Base-by-base conservation (phyloP, 495 filamentous ascomycete genomes). In the Cladorrhinum samala region DNA sequence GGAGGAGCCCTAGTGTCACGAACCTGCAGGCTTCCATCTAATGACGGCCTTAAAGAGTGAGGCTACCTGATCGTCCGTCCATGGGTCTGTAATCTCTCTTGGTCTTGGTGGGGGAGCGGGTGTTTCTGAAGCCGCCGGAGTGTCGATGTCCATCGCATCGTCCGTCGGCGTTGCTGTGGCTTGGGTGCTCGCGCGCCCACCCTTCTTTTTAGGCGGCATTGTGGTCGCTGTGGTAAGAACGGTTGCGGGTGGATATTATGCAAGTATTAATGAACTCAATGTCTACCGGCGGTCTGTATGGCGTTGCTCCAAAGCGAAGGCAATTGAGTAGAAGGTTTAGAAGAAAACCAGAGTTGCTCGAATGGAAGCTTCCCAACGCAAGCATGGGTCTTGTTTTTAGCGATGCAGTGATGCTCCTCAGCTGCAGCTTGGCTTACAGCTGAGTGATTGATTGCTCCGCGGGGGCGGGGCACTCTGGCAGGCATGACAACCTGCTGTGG, bases 11-110 rank as follows among this genome's bases (percentile, higher is more conserved):
- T 1, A 38, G 38, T 16, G 7, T 20, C 42, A 55, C 75, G 76
- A 65, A 91, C 92, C 93, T 55, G 91, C 90, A 38, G 93, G 93
- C 64, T 98, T 98, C 84, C 89, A 94, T 65, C 83, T 80, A 44
- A 97, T 89, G 39, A 84, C 77, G 38, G 83, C 88, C 64, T 96
- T 96, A 72, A 96, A 88, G 2, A 98, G 73, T 3, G 85, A 87
- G 2, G 88, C 89, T 57, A 95, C 87, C 64, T 98, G 92, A 58
- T 96, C 93, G 65, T 96, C 90, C 0, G 90, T 95, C 93, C 93
- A 98, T 1, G 83, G 81, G 49, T 94, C 88, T 37, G 80, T 79
- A 16, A 85, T 64, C 51, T 60, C 60, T 20, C 74, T 68, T 49
- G 51, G 59, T 2, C 53, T 71, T 63, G 38, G 64, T 53, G 49